Conservation (phyloP, 169 alveolate genomes). For the Plasmodium inui region DNA sequence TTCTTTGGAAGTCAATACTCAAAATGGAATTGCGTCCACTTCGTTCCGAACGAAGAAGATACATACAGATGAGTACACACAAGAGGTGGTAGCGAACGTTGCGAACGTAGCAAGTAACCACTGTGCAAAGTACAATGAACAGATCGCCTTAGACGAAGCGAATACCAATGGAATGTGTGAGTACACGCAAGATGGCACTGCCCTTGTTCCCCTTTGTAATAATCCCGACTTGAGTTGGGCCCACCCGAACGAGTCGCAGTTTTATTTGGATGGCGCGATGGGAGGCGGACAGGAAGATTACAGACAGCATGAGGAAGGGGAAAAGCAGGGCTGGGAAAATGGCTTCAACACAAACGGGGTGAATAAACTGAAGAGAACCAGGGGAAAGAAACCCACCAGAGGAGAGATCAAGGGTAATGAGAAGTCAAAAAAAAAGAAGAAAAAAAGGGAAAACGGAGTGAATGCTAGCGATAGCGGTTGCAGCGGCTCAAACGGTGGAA, state of each 20-base stretch:
- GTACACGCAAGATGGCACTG: not conserved
- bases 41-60: slow-evolving; percentile 39
- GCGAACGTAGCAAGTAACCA: not conserved
- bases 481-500: not conserved
- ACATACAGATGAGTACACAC: not conserved
- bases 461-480: not conserved
- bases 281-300: not conserved
- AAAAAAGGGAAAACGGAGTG: not conserved
- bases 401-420: not conserved
- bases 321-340: not conserved
- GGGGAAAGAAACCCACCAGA: not conserved
- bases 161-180: not conserved
- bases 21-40: slow-evolving; percentile 30
- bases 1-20: not conserved
- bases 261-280: not conserved
- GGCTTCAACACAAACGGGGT: not conserved
- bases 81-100: not conserved
- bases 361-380: not conserved
- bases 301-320: not conserved
- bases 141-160: not conserved
- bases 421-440: not conserved
- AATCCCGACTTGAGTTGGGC: not conserved
- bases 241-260: not conserved
- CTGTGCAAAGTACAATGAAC: not conserved
- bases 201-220: not conserved